phyloP scores from a whole-genome alignment of 148 eudicot genomes.

The Persicaria maculosa region DNA sequence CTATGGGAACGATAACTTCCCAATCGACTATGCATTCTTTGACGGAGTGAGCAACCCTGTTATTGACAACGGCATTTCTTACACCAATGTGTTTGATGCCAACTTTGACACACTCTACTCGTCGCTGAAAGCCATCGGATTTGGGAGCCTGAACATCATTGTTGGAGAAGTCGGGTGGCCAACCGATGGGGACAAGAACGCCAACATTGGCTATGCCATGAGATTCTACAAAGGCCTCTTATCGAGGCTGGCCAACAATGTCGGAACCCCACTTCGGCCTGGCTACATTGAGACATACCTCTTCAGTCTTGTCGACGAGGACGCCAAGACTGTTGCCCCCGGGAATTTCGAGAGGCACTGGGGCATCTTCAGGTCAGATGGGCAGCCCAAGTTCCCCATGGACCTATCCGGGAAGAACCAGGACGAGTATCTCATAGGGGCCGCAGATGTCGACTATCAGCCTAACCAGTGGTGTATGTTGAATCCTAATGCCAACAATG shows the following conservation, averaged over 20 bases:
- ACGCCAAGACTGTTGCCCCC: conserved; percentile 65
- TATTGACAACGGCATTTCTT: conserved; percentile 37
- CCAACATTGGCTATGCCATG: conserved; percentile 24
- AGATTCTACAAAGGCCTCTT: conserved; percentile 34
- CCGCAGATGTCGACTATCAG: conserved; percentile 61
- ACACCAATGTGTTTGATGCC: conserved; percentile 16
- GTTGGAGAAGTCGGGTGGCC: conserved; percentile 51
- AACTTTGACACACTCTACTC: conserved; percentile 75
- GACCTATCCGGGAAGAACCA: conserved; percentile 8
- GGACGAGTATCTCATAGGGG: conserved; percentile 36
- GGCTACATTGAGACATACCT: conserved; percentile 63
- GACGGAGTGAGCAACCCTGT: conserved; percentile 28
- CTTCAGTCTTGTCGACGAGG: conserved; percentile 67
- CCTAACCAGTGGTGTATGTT: conserved; percentile 68
- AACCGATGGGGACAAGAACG: conserved; percentile 49
- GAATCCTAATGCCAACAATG: conserved; percentile 47
- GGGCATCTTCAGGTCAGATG: conserved; percentile 77
- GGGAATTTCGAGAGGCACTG: conserved; percentile 95
- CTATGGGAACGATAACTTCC: conserved; percentile 72
- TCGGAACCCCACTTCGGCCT: conserved; percentile 69
- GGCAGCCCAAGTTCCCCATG: conserved; percentile 48
- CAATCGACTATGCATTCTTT: conserved; percentile 75
- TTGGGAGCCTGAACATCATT: conserved; percentile 40
- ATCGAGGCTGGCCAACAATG: conserved; percentile 32
- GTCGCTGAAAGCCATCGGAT: conserved; percentile 44